Base-by-base conservation (phyloP, 495 filamentous ascomycete genomes). In the Beverwykella pulmonaria region DNA sequence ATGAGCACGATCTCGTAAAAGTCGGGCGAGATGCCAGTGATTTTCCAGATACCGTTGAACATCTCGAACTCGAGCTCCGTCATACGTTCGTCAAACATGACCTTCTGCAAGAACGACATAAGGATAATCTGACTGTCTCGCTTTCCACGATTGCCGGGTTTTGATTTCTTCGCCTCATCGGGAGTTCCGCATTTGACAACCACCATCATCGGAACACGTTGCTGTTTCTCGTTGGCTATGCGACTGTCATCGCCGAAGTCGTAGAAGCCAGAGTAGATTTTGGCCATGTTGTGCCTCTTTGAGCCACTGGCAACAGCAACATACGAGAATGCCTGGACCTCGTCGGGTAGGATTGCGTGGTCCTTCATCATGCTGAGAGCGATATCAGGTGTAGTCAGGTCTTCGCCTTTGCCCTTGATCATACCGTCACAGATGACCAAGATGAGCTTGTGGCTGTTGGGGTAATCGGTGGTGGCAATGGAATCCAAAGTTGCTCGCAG, bases 51-150 rank as follows among this genome's bases (percentile, higher is more conserved):
- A 36, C 94, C 95, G 72, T 98, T 99, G 81, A 98, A 98, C 90
- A 99, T 98, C 73, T 99, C 95, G 70, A 92, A 99, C 74, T 99
- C 95, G n/a, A 99, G 86, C 74, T 99, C 93, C 4, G 95, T 98
- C 95, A 99, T 99, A 39, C 95, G 90, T 77, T 99, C 95, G 75
- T 99, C 95, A 74, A 99, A 99, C 95, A 99, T 99, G 67, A 99
- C 94, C 79, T 99, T 99, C 76, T 99, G 95, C 71, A 99, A 80
- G 84, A 99, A 99, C 20, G 92, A 96, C 95, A 99, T 99, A 53
- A 99, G 79, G 70, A 99, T 93, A 74, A 99, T 97, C 77, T 99
- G 95, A 79, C 90, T 93, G 82, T 99, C 95, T 75, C 95, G 89
- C 81, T 99, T 99, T 72, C 95, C 95, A 70, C 95, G 86, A 76